Conservation (phyloP, 2,329 filamentous ascomycete genomes). For the Aspergillus jensenii region DNA sequence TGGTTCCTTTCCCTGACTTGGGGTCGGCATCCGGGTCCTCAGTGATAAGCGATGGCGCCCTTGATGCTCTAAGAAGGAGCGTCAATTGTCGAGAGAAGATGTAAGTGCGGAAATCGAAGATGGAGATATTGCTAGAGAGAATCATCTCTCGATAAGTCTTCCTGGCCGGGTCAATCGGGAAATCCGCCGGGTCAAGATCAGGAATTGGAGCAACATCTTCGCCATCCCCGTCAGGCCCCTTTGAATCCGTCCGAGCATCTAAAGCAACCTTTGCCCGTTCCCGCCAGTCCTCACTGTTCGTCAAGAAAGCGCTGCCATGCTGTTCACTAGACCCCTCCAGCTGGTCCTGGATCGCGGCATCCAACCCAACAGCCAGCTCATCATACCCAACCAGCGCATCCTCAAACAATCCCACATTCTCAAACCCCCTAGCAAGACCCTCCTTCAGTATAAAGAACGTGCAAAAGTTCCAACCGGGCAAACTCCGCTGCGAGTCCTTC, state of each 20-base stretch:
- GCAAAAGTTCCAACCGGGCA: conserved; percentile 99
- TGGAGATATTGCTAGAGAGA: conserved; percentile 87
- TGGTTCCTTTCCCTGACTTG: conserved; percentile 54
- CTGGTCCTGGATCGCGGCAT: conserved; percentile 77
- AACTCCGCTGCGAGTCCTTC: conserved; percentile 78
- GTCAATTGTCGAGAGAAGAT: conserved; percentile 87
- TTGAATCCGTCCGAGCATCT: conserved; percentile 32
- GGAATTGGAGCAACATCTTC: conserved; percentile 26
- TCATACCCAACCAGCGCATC: conserved; percentile 95
- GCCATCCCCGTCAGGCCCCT: conserved; percentile 32
- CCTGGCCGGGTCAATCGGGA: conserved; percentile 53
- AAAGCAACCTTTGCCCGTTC: conserved; percentile 56
- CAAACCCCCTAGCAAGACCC: conserved; percentile 87
- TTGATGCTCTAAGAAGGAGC: conserved; percentile 78
- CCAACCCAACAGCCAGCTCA: conserved; percentile 84
- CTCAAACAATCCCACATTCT: conserved; percentile 92
- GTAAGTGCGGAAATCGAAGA: conserved; percentile 94
- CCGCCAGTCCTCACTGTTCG: conserved; percentile 72
- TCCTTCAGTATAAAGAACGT: conserved; percentile 99
- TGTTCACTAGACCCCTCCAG: conserved; percentile 59
- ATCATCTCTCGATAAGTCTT: conserved; percentile 92
- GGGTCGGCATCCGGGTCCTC: conserved; percentile 31
- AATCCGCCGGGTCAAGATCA: conserved; percentile 32
- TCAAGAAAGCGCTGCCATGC: conserved; percentile 70
- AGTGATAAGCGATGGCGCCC: conserved; percentile 46